Evolutionary conservation across 495 filamentous ascomycete species (phyloP).

Genomic region (Aspergillus indologenus): DNA sequence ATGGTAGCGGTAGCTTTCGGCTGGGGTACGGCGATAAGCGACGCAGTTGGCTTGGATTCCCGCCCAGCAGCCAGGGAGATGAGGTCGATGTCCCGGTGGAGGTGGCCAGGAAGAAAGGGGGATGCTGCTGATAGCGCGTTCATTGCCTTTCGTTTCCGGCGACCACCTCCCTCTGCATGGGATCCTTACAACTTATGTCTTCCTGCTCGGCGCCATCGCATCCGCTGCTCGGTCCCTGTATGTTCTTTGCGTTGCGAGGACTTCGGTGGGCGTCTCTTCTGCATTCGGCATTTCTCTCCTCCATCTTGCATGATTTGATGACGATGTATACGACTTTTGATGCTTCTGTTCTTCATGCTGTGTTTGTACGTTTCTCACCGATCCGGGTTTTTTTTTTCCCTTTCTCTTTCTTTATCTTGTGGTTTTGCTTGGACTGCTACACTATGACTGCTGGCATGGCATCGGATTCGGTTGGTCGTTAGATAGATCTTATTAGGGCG

Average conservation of each 20-base stretch:
- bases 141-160: no score
- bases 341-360: background rate
- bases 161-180: no score
- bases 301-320: background rate
- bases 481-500: background rate
- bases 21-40: constrained; percentile 46
- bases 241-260: background rate
- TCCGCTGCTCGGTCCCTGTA: background rate
- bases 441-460: background rate
- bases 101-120: constrained; percentile 27
- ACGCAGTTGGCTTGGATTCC: constrained; percentile 52
- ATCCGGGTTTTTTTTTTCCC: background rate
- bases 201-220: no score
- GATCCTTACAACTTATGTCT: no score
- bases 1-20: constrained; percentile 46
- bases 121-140: constrained; percentile 35
- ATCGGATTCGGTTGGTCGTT: background rate
- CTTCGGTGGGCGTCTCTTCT: background rate
- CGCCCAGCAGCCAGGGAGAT: constrained; percentile 40
- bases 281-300: background rate
- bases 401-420: no score
- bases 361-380: background rate
- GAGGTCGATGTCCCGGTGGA: constrained; percentile 29
- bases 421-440: background rate
- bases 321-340: background rate